These are phyloP conservation scores for Petunia hybrid DNA, from an alignment of 305 asterid genomes.

Conservation along the genomic window DNA sequence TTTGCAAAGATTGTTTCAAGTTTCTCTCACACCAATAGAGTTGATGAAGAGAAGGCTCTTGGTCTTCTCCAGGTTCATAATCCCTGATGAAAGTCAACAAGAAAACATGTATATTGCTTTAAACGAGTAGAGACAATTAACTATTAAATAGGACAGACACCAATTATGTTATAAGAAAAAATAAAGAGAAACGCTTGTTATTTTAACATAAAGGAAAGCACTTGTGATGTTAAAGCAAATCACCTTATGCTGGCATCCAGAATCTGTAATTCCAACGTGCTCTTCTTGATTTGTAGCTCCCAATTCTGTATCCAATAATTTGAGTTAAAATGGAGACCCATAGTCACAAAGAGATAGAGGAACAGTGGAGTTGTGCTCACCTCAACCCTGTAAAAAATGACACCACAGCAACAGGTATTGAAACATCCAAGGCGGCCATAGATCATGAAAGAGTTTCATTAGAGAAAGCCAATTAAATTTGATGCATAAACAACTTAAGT, in stretches of 20 bases:
- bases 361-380: slow-evolving; percentile 34
- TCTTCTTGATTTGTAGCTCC: slow-evolving; percentile 60
- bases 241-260: slow-evolving; percentile 61
- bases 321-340: too few relatives aligned
- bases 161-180: not conserved
- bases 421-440: not conserved
- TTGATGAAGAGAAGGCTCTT: slow-evolving; percentile 65
- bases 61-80: slow-evolving; percentile 48
- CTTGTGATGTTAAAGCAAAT: not conserved
- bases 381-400: slow-evolving; percentile 53
- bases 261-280: slow-evolving; percentile 50
- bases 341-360: too few relatives aligned
- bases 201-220: not conserved
- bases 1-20: slow-evolving; percentile 50
- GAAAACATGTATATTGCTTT: not conserved
- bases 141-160: not conserved
- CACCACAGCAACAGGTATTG: not conserved
- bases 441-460: not conserved
- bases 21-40: slow-evolving; percentile 68
- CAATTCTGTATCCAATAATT: slow-evolving; percentile 48
- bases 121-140: not conserved
- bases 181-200: not conserved
- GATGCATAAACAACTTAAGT: not conserved
- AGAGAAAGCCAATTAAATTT: not conserved
- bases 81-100: slow-evolving; percentile 44